These are phyloP conservation scores for Pythium monospermum DNA, from an alignment of 352 stramenopile genomes.

Conservation along the genomic window DNA sequence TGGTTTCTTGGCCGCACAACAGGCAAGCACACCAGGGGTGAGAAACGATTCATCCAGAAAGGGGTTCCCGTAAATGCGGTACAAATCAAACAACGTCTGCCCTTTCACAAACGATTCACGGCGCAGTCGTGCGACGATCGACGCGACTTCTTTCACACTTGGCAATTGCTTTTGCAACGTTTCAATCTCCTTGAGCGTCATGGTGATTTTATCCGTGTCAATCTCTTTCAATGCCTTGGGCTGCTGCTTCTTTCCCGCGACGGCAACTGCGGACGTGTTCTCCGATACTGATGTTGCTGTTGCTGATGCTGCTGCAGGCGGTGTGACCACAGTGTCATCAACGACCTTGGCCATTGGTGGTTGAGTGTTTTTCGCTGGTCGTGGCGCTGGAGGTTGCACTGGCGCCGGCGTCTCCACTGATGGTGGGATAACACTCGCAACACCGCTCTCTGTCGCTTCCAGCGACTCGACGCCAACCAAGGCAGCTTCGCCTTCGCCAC, in stretches of 20 bases:
- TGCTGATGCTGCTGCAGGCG: not conserved
- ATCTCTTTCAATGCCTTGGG: conserved; percentile 30
- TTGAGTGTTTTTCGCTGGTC: too few relatives aligned
- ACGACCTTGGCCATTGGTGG: conserved; percentile 12
- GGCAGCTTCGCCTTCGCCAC: too few relatives aligned
- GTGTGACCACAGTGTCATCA: not conserved
- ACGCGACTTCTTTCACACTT: conserved; percentile 55
- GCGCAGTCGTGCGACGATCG: conserved; percentile 53
- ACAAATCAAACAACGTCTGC: conserved; percentile 78
- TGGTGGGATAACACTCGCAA: too few relatives aligned
- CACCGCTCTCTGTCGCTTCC: too few relatives aligned
- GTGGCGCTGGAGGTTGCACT: too few relatives aligned
- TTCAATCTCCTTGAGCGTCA: conserved; percentile 69
- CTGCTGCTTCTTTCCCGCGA: conserved; percentile 5
- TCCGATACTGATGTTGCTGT: not conserved
- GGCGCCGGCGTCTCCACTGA: too few relatives aligned
- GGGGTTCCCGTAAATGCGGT: conserved; percentile 83
- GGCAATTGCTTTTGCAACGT: conserved; percentile 70
- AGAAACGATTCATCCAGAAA: conserved; percentile 81
- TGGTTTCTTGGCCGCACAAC: conserved; percentile 72
- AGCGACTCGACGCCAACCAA: too few relatives aligned
- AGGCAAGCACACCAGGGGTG: conserved; percentile 70
- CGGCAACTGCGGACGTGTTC: not conserved
- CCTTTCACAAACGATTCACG: conserved; percentile 70
- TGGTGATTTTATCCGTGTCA: conserved; percentile 60